Evolutionary conservation across 192 early-diverging fungal genomes (phyloP), one percentile per base, ranked within the genome.

Genomic region (Chytriomyces sp.): DNA sequence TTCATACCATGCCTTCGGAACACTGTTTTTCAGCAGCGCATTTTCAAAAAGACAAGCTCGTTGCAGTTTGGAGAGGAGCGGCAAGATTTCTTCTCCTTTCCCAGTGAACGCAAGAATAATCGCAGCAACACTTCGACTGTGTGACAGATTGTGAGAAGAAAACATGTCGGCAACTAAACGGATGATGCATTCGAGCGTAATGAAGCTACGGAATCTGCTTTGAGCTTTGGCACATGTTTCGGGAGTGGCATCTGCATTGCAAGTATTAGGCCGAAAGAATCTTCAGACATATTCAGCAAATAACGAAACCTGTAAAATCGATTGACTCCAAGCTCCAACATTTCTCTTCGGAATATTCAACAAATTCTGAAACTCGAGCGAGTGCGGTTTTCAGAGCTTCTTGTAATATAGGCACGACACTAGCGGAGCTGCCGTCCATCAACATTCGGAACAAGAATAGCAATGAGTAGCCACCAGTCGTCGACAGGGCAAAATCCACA

Each of bases 1-100:
- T 7, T 84, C 82, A 80, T 92, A 91, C 93, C 93, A 95, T n/a
- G 82, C 60, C 73, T 86, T 85, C 7, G 90, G 92, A 8, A 94
- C 83, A 7, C 81, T 60, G 18, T 80, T 82, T 49, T 88, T 91
- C 44, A 93, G 72, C 3, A 86, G 61, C 43, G 90, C 75, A 53
- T 83, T 88, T 75, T 95, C 92, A 86, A 89, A 91, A 0, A 91
- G 69, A 72, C 89, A 91, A 0, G 77, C 72, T 84, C 92, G 82
- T 80, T 94, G 91, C 28, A 95, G 68, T 18, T 89, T 75, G 16
- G 89, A 90, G 20, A 93, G 77, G 9, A 70, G 57, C 9, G 82
- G 69, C 6, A 94, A 76, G 9, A 91, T 83, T 23, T 84, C 69
- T 3, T 86, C 81, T 1, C 83, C 87, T 3, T 80, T 47, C n/a